Conservation (phyloP, 352 stramenopile genomes). For the Pilasporangium apinafurcum region DNA sequence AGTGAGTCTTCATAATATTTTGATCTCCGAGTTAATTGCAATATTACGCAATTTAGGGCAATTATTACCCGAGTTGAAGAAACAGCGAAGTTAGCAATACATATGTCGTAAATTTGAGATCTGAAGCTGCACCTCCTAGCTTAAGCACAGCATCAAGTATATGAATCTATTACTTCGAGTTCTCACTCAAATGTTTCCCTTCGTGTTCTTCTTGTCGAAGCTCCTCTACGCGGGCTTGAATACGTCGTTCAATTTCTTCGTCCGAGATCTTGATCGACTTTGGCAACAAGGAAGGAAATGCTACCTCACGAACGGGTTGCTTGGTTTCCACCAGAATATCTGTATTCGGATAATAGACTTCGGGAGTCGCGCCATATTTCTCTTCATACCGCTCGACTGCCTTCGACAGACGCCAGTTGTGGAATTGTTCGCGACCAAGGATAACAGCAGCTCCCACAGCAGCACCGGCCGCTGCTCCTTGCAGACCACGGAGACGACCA, state of each 20-base stretch:
- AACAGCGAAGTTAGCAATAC: too few relatives aligned
- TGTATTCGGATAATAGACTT: constrained; percentile 59
- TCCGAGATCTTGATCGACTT: constrained; percentile 61
- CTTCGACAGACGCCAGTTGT: constrained; percentile 69
- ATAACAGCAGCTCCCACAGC: constrained; percentile 50
- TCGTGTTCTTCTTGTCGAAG: constrained; percentile 26
- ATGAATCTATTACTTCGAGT: too few relatives aligned
- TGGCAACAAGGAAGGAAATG: constrained; percentile 69
- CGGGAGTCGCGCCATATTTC: constrained; percentile 63
- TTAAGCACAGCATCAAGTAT: too few relatives aligned
- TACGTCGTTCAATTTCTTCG: constrained; percentile 73
- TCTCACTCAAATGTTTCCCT: too few relatives aligned
- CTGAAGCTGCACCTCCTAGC: too few relatives aligned
- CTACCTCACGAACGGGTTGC: constrained; percentile 37
- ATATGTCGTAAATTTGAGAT: too few relatives aligned
- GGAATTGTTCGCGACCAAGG: constrained; percentile 65
- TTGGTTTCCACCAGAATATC: constrained; percentile 57
- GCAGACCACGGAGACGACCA: constrained; percentile 56
- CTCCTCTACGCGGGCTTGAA: constrained; percentile 67
- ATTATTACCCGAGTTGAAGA: too few relatives aligned
- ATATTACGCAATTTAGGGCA: too few relatives aligned
- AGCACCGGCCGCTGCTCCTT: constrained; percentile 56
- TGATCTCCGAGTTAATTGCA: too few relatives aligned
- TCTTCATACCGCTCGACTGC: constrained; percentile 72
- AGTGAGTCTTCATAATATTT: too few relatives aligned